Base-by-base conservation (phyloP, 345 rosid genomes). In the Salix koriyanagi region DNA sequence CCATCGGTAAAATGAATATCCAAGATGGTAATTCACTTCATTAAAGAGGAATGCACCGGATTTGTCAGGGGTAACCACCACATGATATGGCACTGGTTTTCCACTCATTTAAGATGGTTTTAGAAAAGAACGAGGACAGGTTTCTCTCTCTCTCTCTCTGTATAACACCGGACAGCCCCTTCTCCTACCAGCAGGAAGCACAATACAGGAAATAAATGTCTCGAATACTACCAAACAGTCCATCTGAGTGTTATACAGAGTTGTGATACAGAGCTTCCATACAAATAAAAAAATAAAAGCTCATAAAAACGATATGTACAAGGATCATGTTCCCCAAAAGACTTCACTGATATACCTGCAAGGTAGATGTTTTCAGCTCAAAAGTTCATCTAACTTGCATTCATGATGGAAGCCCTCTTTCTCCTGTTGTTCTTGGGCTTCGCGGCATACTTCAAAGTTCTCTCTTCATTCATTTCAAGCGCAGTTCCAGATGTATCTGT, bases 371-470 rank as follows among this genome's bases (percentile, higher is more conserved):
- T 46, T n/a, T 44, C 46, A 25, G 44, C 42, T 28, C 44, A 46
- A 46, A 46, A 72, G 65, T 66, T 50, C 78, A 34, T 72, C 84
- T 87, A 85, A 70, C 79, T 85, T 77, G 84, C 75, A 60, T 71
- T 73, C 66, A 69, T 69, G 39, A 62, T 71, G 74, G 88, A 79
- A 62, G 81, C 79, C 86, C 74, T 83, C 87, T 88, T 91, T 83
- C 89, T 92, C 77, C 93, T 77, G 82, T 82, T 94, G 84, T 85
- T 85, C 83, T 87, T 91, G 6, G 91, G 94, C 78, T 94, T 94
- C 81, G 90, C 90, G 71, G 96, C 94, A 84, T 94, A 94, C 79
- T 89, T 89, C 76, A 94, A 80, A 70, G 96, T 92, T 83, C 77
- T 87, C 80, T 73, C 89, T 73, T 84, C 86, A 30, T 79, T 81